Base-by-base conservation (phyloP, 1,284 basidiomycete genomes). In the Ganoderma sinense region DNA sequence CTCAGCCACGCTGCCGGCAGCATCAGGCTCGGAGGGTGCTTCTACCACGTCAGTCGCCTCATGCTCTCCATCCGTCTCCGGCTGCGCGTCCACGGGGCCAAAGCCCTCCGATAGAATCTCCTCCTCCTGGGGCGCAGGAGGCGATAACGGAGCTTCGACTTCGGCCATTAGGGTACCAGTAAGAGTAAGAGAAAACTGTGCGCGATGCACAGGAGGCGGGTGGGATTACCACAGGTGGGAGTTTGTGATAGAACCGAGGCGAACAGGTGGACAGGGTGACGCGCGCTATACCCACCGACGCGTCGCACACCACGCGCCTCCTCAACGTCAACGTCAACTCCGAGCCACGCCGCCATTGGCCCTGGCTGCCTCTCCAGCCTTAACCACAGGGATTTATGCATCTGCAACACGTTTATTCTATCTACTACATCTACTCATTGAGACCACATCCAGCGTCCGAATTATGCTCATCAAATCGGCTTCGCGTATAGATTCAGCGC, bases 401-500 rank as follows among this genome's bases (percentile, higher is more conserved):
- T 48, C 48, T 31, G 39, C 56, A 55, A 45, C 20, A 48, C 14
- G 45, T 20, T 20, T 53, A 39, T 8, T 65, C 33, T 23, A 20
- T 48, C 39, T 31, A 62, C 23, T 13, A n/a, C 11, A 43, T 29
- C 33, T 58, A 18, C 5, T 7, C 7, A 39, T 39, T 6, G 36
- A 33, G 20, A 23, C 43, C 14, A 33, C 60, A 55, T 39, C 13
- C 56, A 36, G 43, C 59, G 53, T 23, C 26, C 40, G 2, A 60
- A 14, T 23, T 20, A 13, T 31, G 13, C 26, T 4, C 31, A 33
- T 62, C 31, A 76, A 3, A 39, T 45, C 4, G 75, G 75, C 62
- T 75, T 70, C 20, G 91, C 88, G 75, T 89, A 89, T 75, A 95
- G 74, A 78, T 95, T 95, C 74, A 95, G 81, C 3, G 87, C 92